phyloP scores from a whole-genome alignment of 2,329 filamentous ascomycete genomes.

The Penicillium brevicompactum region DNA sequence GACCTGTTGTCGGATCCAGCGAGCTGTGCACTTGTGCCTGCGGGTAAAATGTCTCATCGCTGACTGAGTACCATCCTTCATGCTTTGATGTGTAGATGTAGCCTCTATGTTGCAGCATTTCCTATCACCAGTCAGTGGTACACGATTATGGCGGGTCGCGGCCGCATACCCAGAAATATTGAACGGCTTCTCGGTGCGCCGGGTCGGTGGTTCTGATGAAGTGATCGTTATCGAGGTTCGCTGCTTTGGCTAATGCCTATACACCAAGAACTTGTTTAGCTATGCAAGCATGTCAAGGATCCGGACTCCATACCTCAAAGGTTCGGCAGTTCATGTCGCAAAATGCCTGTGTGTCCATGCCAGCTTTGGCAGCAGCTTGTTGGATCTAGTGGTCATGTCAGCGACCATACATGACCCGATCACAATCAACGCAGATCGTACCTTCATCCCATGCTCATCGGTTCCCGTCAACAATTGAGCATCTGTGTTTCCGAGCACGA shows the following conservation, averaged over 20 bases:
- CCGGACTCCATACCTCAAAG: conserved; percentile 59
- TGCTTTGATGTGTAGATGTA: conserved; percentile 85
- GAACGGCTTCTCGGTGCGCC: conserved; percentile 79
- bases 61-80: conserved; percentile 94
- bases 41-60: conserved; percentile 95
- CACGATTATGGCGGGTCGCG: neutral
- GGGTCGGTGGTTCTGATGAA: conserved; percentile 91
- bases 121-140: conserved; percentile 38
- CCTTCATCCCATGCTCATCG: conserved; percentile 96
- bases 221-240: conserved; percentile 74
- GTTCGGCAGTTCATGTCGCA: conserved; percentile 82
- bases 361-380: conserved; percentile 73
- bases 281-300: neutral
- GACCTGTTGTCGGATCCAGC: conserved; percentile 77
- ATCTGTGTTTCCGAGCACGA: conserved; percentile 65
- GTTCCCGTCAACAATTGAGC: conserved; percentile 86
- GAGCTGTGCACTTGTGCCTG: conserved; percentile 71
- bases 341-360: conserved; percentile 75
- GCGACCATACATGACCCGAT: neutral
- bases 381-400: conserved; percentile 63
- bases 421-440: conserved; percentile 23
- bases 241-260: conserved; percentile 66
- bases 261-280: conserved; percentile 1
- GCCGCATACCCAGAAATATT: conserved; percentile 75
- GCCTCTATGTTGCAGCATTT: conserved; percentile 71